Base-by-base conservation (phyloP, 1,139 yeast genomes). In the Scheffersomyces illinoinensis region DNA sequence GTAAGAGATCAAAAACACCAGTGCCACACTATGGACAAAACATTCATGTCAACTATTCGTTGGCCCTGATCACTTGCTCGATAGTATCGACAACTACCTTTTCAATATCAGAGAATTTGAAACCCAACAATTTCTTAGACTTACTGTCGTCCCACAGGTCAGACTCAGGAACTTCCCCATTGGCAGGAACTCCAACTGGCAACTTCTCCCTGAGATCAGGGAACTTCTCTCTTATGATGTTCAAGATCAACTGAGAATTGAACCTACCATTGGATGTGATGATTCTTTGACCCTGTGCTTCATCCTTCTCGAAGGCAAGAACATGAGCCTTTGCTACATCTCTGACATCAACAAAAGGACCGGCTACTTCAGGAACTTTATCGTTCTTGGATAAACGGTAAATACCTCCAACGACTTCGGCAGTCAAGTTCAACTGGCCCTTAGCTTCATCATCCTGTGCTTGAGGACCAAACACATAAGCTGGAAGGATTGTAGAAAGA, bases 391-490 rank as follows among this genome's bases (percentile, higher is more conserved):
- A 60, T 62, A 68, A 62, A 24, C 62, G 67, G 54, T 70, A 62
- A 10, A 76, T 51, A 5, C 57, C 53, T 56, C 72, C 71, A 53
- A 80, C 64, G 8, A 76, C 54, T 60, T 77, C 76, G 52, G 76
- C 70, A 0, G 85, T 78, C 0, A 75, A 65, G 60, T 77, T 77
- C 58, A 79, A 64, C 6, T 64, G 63, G 2, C 64, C 69, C 39
- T 62, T 67, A 10, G 65, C 72, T 48, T 65, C 70, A 17, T 63
- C 63, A 56, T 54, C 64, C 53, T 66, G 68, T 0, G 77, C 74
- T 63, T 79, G 83, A 0, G 83, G 82, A 0, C 84, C 84, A 63
- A 79, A 77, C 4, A 77, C 80, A 62, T 62, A 76, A 6, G 70
- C 65, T 7, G 82, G 82, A 57, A 69, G 69, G 33, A 77, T 70